Conservation (phyloP, 1,284 basidiomycete genomes). For the Spongispora temasekensis region DNA sequence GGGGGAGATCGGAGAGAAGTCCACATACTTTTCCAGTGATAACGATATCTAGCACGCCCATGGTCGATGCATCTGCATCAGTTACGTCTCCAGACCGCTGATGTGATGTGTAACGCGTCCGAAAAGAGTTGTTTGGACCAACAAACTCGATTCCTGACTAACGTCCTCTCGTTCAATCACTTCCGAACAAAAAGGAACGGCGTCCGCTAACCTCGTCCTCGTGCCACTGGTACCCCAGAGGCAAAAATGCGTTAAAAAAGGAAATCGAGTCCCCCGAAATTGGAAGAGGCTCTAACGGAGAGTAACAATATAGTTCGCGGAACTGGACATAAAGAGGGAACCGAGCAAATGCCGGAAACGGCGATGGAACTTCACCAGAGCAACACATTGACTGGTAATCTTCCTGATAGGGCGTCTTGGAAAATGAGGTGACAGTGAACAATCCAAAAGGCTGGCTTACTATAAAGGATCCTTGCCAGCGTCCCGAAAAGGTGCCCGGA, state of each 20-base stretch:
- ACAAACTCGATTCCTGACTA: conserved; percentile 47
- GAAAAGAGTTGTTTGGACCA: conserved; percentile 38
- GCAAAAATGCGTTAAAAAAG: conserved; percentile 48
- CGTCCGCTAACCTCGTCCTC: conserved; percentile 38
- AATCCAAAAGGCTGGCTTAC: conserved; percentile 29
- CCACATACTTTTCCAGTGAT: conserved; percentile 49
- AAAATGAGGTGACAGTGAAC: conserved; percentile 12
- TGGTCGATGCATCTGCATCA: conserved; percentile 16
- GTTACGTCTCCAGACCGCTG: conserved; percentile 10
- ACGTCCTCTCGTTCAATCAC: conserved; percentile 8
- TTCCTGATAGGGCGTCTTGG: conserved; percentile 39
- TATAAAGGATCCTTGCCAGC: conserved; percentile 49
- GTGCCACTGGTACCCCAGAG: conserved; percentile 36
- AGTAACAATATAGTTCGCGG: conserved; percentile 45
- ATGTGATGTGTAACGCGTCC: conserved; percentile 36
- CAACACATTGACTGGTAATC: conserved; percentile 40
- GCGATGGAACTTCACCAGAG: conserved; percentile 33
- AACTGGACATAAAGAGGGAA: conserved; percentile 48
- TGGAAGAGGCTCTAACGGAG: conserved; percentile 31
- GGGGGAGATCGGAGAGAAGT: background rate
- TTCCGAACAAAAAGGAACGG: background rate
- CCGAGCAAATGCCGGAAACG: conserved; percentile 37
- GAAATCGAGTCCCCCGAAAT: conserved; percentile 22
- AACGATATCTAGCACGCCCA: conserved; percentile 43
- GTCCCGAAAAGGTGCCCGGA: conserved; percentile 44